Evolutionary conservation across 2,329 filamentous ascomycete genomes (phyloP).

Genomic region (Clarireedia sp.): DNA sequence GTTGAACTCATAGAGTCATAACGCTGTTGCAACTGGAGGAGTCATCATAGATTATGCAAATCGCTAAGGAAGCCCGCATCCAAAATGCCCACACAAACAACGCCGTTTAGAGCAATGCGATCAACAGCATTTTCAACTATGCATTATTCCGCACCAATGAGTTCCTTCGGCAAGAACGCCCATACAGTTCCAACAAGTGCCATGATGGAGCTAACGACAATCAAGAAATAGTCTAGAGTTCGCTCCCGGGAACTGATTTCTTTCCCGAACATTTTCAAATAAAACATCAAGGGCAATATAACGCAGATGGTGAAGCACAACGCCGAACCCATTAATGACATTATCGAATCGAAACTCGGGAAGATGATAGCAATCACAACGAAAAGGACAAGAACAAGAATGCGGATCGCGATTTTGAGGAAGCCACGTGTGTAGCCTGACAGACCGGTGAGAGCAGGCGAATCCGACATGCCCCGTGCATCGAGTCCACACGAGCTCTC

Average conservation of each 20-base stretch:
- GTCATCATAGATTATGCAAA: no score
- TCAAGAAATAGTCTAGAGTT: constrained; percentile 57
- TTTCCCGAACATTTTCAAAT: constrained; percentile 78
- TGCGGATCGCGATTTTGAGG: constrained; percentile 52
- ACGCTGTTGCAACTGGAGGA: no score
- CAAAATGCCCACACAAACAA: neutral
- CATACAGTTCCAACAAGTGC: constrained; percentile 75
- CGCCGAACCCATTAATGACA: constrained; percentile 74
- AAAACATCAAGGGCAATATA: constrained; percentile 80
- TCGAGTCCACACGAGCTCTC: constrained; percentile 71
- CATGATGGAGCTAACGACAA: constrained; percentile 60
- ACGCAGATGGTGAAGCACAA: constrained; percentile 93
- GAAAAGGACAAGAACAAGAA: constrained; percentile 62
- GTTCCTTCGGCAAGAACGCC: constrained; percentile 75
- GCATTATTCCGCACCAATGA: constrained; percentile 48
- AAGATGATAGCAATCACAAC: constrained; percentile 65
- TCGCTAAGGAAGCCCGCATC: neutral
- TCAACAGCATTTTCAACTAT: neutral
- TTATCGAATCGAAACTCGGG: constrained; percentile 62
- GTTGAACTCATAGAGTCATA: no score
- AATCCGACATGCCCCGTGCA: constrained; percentile 34
- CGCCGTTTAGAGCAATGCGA: neutral
- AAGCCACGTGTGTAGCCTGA: constrained; percentile 50
- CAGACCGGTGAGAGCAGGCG: constrained; percentile 42
- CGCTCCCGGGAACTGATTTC: constrained; percentile 60